Evolutionary conservation across 345 rosid genomes (phyloP).

Genomic region (Melaleuca quinquenervia): DNA sequence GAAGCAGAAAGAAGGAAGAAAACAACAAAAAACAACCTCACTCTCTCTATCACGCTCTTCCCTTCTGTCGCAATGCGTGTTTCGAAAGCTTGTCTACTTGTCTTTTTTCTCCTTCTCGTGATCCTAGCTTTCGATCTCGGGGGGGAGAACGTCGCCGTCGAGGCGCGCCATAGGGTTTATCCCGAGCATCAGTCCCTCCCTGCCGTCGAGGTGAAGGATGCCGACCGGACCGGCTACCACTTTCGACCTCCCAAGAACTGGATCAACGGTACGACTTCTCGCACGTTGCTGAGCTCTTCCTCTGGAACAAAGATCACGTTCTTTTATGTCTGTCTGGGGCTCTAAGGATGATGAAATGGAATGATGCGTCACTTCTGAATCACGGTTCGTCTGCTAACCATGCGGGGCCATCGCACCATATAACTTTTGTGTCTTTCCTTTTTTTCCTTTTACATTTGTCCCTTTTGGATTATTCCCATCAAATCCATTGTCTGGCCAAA

Average conservation of each 20-base stretch:
- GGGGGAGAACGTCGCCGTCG: constrained; percentile 4
- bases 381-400: neutral
- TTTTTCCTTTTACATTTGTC: neutral
- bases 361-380: neutral
- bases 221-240: constrained; percentile 58
- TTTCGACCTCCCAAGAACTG: constrained; percentile 81
- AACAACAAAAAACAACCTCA: too few species aligned
- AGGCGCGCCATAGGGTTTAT: constrained; percentile 41
- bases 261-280: constrained; percentile 58
- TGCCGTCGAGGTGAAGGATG: constrained; percentile 12
- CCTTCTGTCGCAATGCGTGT: neutral
- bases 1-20: too few species aligned
- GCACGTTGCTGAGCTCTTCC: neutral
- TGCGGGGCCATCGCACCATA: neutral
- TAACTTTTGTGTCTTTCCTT: neutral
- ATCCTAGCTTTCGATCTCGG: neutral
- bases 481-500: neutral
- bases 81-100: neutral
- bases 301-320: neutral
- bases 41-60: neutral
- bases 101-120: neutral
- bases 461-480: neutral
- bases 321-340: neutral
- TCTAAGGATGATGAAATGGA: neutral
- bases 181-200: constrained; percentile 26